Conservation (phyloP, 495 filamentous ascomycete species). For the Mycothermus thermophilus region DNA sequence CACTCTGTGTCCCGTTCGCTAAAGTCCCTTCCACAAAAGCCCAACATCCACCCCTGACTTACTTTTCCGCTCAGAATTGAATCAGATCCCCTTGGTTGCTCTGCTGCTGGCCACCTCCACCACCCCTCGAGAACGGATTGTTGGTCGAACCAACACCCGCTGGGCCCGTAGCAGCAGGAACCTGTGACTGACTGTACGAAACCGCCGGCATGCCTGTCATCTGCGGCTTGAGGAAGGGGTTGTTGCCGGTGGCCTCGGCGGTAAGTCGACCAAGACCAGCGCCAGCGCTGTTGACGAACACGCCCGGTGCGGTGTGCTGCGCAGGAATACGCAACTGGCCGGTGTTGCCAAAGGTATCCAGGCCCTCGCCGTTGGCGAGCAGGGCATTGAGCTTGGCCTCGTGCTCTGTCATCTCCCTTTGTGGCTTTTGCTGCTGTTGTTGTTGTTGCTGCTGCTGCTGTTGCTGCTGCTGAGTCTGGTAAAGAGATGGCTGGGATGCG, state of each 20-base stretch:
- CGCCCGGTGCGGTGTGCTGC: constrained; percentile 93
- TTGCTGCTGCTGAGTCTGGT: constrained; percentile 1
- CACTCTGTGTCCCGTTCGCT: neutral
- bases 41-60: neutral
- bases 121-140: constrained; percentile 64
- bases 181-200: constrained; percentile 38
- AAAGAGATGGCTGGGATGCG: too few relatives aligned
- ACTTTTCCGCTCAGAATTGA: constrained; percentile 50
- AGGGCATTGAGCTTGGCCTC: constrained; percentile 84
- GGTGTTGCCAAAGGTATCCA: constrained; percentile 94
- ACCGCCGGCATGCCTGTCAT: constrained; percentile 66
- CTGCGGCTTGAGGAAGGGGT: constrained; percentile 74
- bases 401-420: constrained; percentile 53
- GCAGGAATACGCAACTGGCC: constrained; percentile 89
- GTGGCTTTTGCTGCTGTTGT: constrained; percentile 29
- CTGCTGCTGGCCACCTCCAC: too few relatives aligned
- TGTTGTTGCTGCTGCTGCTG: constrained; percentile 27
- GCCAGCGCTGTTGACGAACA: constrained; percentile 91
- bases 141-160: constrained; percentile 43
- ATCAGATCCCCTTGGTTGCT: constrained; percentile 83
- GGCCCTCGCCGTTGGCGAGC: constrained; percentile 71
- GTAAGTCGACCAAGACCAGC: constrained; percentile 55
- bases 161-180: constrained; percentile 68
- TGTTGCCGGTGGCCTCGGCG: constrained; percentile 68
- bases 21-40: neutral